Percentiles rank a stretch among this genome's conserved stretches.
phyloP scores from a whole-genome alignment of 768 basidiomycete genomes.

The Russula emetica region DNA sequence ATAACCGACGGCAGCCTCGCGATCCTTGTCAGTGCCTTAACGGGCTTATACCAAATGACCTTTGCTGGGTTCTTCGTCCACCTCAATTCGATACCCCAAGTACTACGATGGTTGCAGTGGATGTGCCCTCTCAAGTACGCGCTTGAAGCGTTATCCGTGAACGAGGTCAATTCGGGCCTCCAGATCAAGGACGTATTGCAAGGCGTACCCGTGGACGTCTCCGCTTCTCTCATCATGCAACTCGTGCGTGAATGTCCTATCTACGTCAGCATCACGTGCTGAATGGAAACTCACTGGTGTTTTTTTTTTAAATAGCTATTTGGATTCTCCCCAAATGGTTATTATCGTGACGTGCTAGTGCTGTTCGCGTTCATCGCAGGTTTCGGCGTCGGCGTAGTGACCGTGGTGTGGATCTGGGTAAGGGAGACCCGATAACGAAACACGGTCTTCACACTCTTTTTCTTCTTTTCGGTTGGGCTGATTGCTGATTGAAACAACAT shows the following conservation, averaged over 20 bases:
- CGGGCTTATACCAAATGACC: constrained; percentile 78
- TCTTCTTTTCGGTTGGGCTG: not conserved
- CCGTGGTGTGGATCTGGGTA: constrained; percentile 71
- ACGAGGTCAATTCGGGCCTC: constrained; percentile 86
- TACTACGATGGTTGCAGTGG: constrained; percentile 93
- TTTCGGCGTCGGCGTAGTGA: constrained; percentile 68
- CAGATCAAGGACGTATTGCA: constrained; percentile 74
- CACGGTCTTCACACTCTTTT: not conserved
- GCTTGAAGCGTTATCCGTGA: constrained; percentile 84
- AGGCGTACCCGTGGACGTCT: constrained; percentile 79
- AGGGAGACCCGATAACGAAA: constrained; percentile 60
- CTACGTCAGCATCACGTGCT: not conserved
- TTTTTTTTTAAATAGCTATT: constrained; percentile 53
- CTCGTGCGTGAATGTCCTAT: constrained; percentile 44
- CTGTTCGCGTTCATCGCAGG: constrained; percentile 82
- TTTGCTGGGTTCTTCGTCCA: constrained; percentile 94
- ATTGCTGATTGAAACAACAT: too few species aligned
- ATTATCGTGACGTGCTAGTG: constrained; percentile 87
- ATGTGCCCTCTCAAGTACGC: constrained; percentile 77
- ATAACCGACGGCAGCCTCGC: constrained; percentile 88
- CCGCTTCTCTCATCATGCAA: constrained; percentile 82
- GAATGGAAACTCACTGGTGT: not conserved
- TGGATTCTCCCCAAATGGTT: constrained; percentile 76
- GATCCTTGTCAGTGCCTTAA: constrained; percentile 77
- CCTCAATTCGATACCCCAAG: constrained; percentile 76